phyloP scores from a whole-genome alignment of 345 rosid species.

The Toxicodendron radicans region DNA sequence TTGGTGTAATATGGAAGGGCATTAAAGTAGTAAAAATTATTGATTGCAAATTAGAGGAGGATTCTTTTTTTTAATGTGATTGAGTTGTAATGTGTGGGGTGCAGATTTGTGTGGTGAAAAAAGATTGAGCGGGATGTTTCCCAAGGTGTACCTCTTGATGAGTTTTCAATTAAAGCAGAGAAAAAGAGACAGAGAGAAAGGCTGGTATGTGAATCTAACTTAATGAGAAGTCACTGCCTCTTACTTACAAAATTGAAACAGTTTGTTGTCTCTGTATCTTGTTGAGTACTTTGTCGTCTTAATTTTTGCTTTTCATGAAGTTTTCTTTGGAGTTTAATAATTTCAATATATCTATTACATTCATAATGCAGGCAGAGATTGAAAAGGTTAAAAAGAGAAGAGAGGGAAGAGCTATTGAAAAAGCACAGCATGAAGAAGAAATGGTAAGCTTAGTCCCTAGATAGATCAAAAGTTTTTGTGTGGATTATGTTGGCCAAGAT shows the following conservation, averaged over 20 bases:
- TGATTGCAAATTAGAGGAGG: not conserved
- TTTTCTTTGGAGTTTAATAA: not conserved
- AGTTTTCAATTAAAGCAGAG: slow-evolving; percentile 79
- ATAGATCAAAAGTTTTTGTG: slow-evolving; percentile 3
- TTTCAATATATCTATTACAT: slow-evolving; percentile 3
- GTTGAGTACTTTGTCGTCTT: not conserved
- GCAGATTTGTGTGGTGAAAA: slow-evolving; percentile 93
- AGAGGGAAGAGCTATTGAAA: slow-evolving; percentile 91
- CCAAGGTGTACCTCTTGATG: slow-evolving; percentile 64
- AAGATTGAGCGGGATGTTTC: slow-evolving; percentile 86
- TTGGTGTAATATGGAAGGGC: not conserved
- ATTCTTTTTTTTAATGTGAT: not conserved
- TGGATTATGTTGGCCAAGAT: not conserved
- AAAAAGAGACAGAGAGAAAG: slow-evolving; percentile 76
- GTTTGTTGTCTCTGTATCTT: not conserved
- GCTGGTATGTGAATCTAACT: slow-evolving; percentile 53
- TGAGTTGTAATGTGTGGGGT: slow-evolving; percentile 14
- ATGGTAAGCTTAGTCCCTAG: slow-evolving; percentile 50
- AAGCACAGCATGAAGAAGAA: slow-evolving; percentile 94
- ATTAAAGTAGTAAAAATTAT: not conserved
- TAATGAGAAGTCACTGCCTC: not conserved
- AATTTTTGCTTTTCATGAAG: not conserved
- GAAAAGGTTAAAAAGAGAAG: slow-evolving; percentile 96
- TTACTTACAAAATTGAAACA: not conserved
- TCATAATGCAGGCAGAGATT: slow-evolving; percentile 68